Evolutionary conservation across 2,329 filamentous ascomycete species (phyloP), one percentile per base, ranked within the genome.

Genomic region (Stachybotrys echinatus): DNA sequence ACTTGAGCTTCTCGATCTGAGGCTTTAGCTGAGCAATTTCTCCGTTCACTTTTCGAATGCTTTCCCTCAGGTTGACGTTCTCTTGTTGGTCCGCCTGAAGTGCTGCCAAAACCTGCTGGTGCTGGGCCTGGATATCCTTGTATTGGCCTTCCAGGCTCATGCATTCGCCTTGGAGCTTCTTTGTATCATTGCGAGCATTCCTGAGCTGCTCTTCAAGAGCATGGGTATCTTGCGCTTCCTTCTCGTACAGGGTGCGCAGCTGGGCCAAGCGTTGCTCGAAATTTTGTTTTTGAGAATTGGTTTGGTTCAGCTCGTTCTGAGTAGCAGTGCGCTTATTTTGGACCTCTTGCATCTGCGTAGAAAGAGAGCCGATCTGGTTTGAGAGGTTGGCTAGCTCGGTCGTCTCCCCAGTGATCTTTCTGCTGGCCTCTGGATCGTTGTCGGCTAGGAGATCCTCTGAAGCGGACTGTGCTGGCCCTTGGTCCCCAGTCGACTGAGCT

Each of bases 361-460:
- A 88, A 49, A 99, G 72, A 3, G 88, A 92, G 27, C 90, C 86
- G 55, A 99, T 90, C 67, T 97, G 94, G 66, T 95, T 97, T 1
- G 92, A 96, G 58, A 99, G 77, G 64, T 99, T 97, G 47, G 92
- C 94, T 51, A 99, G 78, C 66, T 99, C 94, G 0, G 88, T 87
- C 3, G 92, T 94, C 64, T 99, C 94, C 55, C 85, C 87, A 1
- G 88, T 94, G 22, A 97, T 75, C 65, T 88, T 95, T 67, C 88
- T 94, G 70, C 86, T 92, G 49, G 92, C 84, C 61, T 95, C 91
- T 2, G 88, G 87, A 56, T 97, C 92, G 56, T 85, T 87, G 59
- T 96, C 92, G 17, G 89, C 89, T n/a, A 99, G 77, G 7, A 97
- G 77, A 66, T 97, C 94, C 60, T 96, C 91, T 47, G 85, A 77